A percentile compares a stretch with the other conserved stretches of the same genome.
Conservation (phyloP, 495 filamentous ascomycete species). For the Bathelium albidoporum region DNA sequence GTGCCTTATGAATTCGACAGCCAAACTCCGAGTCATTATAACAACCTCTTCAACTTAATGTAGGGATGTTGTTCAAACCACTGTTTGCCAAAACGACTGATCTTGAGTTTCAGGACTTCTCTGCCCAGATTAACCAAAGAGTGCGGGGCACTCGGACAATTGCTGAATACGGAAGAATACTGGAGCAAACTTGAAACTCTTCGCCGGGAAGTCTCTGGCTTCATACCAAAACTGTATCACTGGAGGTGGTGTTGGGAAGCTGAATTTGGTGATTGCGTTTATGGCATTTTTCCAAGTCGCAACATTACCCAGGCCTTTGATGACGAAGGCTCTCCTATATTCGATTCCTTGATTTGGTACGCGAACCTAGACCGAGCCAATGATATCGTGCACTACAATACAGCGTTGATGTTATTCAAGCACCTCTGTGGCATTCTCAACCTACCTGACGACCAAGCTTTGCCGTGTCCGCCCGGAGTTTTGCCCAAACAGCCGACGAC, state of each 20-base stretch:
- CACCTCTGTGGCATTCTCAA: not conserved
- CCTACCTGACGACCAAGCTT: not conserved
- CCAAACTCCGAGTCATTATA: not conserved
- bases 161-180: not conserved
- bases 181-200: not conserved
- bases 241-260: conserved; percentile 3
- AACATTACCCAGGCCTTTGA: not conserved
- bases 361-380: not conserved
- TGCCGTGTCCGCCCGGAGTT: not conserved
- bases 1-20: not conserved
- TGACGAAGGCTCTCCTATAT: not conserved
- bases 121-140: not conserved
- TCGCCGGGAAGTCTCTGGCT: not conserved
- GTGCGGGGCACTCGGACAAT: not conserved
- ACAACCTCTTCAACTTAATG: not conserved
- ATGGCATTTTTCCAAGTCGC: not conserved
- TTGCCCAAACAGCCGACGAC: not conserved
- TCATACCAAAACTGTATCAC: not conserved
- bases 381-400: not conserved
- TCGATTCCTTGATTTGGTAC: conserved; percentile 1
- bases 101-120: not conserved
- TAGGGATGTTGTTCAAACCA: not conserved
- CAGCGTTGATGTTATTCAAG: not conserved
- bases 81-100: not conserved
- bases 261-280: not conserved